These are phyloP conservation scores for Penicillium janthinellum DNA, from an alignment of 2,329 filamentous ascomycete species.

Conservation along the genomic window DNA sequence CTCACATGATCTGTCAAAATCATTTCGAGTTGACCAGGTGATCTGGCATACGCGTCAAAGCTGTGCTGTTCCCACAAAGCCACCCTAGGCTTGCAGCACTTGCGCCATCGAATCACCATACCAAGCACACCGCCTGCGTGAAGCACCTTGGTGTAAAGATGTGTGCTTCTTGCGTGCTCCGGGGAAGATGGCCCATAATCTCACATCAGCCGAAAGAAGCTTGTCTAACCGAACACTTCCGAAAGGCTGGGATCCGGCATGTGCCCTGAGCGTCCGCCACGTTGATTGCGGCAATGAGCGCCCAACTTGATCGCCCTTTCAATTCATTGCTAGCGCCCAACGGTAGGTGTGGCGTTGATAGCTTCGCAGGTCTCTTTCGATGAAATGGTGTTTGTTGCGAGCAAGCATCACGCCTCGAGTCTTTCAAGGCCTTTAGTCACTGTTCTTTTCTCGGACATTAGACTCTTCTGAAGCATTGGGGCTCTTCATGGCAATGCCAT, in stretches of 20 bases:
- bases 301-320: neutral
- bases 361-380: neutral
- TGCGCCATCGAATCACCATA: neutral
- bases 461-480: neutral
- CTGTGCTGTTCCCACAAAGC: neutral
- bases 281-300: neutral
- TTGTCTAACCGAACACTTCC: neutral
- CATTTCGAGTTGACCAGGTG: neutral
- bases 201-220: constrained; percentile 2
- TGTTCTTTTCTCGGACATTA: neutral
- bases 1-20: neutral
- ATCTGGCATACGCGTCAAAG: neutral
- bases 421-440: neutral
- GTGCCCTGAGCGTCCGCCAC: neutral
- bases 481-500: neutral
- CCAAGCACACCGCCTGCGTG: neutral
- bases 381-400: neutral
- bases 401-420: neutral
- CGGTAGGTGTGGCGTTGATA: neutral
- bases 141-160: neutral
- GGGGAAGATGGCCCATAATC: neutral
- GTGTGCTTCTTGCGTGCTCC: neutral
- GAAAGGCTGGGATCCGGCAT: neutral
- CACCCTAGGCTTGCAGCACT: neutral
- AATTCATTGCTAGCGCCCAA: neutral